These are phyloP conservation scores for Boletus rubropictus DNA, from an alignment of 768 basidiomycete genomes.

Conservation along the genomic window DNA sequence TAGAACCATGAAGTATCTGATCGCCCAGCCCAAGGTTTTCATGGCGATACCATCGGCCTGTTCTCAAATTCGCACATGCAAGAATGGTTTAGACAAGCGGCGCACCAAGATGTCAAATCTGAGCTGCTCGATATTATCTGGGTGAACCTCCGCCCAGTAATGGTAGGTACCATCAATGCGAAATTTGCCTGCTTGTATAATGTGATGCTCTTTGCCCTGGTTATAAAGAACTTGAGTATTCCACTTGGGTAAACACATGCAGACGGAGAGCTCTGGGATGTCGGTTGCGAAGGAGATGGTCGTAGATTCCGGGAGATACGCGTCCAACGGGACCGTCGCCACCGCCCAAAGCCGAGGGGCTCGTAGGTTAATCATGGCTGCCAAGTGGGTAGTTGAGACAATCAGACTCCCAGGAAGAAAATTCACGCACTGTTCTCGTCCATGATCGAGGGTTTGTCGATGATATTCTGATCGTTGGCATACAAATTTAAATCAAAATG, in stretches of 20 bases:
- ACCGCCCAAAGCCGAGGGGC: conserved; percentile 51
- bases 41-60: conserved; percentile 53
- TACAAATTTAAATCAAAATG: conserved; percentile 77
- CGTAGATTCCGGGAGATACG: conserved; percentile 66
- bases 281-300: conserved; percentile 61
- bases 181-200: conserved; percentile 57
- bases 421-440: conserved; percentile 74
- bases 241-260: conserved; percentile 80
- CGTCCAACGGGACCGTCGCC: conserved; percentile 59
- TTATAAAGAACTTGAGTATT: conserved; percentile 75
- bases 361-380: conserved; percentile 68
- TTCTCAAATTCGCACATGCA: conserved; percentile 1
- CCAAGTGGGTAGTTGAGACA: neutral
- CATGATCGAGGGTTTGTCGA: conserved; percentile 74
- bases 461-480: conserved; percentile 94
- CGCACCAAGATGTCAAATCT: conserved; percentile 57
- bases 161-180: conserved; percentile 64
- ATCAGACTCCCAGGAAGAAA: neutral
- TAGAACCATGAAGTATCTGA: conserved; percentile 82
- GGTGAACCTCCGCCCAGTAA: conserved; percentile 60
- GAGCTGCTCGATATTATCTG: conserved; percentile 75
- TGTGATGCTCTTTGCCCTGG: conserved; percentile 49
- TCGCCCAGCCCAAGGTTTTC: conserved; percentile 79
- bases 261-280: conserved; percentile 50
- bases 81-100: neutral